Base-by-base conservation (phyloP, 345 rosid species). In the Microcos paniculata region DNA sequence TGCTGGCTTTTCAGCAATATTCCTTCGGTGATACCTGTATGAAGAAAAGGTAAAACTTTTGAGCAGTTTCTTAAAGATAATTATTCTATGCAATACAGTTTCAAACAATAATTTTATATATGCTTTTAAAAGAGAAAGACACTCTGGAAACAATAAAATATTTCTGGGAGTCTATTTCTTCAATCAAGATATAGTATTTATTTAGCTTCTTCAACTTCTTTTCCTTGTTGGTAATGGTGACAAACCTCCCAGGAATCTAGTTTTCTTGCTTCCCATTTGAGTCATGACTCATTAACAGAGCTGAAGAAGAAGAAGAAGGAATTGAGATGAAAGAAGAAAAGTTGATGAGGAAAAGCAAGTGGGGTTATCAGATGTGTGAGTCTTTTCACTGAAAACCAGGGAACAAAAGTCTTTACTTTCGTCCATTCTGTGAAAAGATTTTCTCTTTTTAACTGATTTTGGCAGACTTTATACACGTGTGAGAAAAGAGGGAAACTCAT, bases 181-280 rank as follows among this genome's bases (percentile, higher is more conserved):
- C 51, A 68, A 77, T 23, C 30, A 31, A 65, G 78, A 71, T 42
- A 16, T 55, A 15, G 18, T 28, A 71, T 70, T 76, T 71, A 31
- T 24, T 33, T 49, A 15, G 71, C 62, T 38, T 53, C 26, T 76
- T 66, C 59, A 59, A 72, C 51, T 66, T 69, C 46, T 67, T 28
- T 53, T 76, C 69, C 65, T 64, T 70, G 31, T 69, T 74, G 59
- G 52, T 51, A 68, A 76, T 74, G 85, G 80, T 75, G 85, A 81
- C 81, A 82, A 81, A 75, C 57, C 59, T 76, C 82, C 82, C 82
- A 81, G 83, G 89, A 86, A 88, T 90, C 87, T 63, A 76, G 87
- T 74, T 77, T 65, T 83, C 70, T 84, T 78, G 88, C 75, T 84
- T 56, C 49, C 51, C 64, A 1, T 53, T 67, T 82, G 80, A 81